Percentiles rank a stretch among this genome's conserved stretches.
Conservation (phyloP, 805 yeast species). For the Starmerella vaccinii region DNA sequence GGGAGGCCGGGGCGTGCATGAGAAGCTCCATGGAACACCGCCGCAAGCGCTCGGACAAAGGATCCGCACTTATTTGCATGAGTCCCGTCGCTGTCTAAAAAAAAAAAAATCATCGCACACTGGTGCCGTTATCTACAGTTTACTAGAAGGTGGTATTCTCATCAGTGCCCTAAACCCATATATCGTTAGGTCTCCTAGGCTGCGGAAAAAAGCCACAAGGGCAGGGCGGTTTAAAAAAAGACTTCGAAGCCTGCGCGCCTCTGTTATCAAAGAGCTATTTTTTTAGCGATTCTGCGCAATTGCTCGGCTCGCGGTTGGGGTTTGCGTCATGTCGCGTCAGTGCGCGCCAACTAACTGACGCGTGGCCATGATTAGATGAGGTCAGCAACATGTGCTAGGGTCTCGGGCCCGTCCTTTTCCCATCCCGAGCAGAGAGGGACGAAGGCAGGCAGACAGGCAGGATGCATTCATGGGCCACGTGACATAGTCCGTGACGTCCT, state of each 20-base stretch:
- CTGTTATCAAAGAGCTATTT: not conserved
- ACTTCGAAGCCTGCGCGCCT: not conserved
- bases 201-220: no score
- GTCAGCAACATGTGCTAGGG: not conserved
- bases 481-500: not conserved
- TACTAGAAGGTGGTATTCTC: no score
- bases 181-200: no score
- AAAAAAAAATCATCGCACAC: no score
- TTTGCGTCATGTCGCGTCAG: not conserved
- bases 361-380: no score
- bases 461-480: not conserved
- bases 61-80: no score
- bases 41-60: not conserved
- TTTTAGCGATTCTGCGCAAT: not conserved
- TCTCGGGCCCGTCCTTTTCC: no score
- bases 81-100: no score
- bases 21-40: not conserved
- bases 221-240: not conserved
- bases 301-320: constrained; percentile 2
- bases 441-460: not conserved
- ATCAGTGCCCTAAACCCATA: no score
- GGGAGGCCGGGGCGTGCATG: not conserved
- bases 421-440: no score
- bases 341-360: not conserved
- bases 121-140: no score